Conservation (phyloP, 371 early-diverging fungal genomes). For the Mucor sp. region DNA sequence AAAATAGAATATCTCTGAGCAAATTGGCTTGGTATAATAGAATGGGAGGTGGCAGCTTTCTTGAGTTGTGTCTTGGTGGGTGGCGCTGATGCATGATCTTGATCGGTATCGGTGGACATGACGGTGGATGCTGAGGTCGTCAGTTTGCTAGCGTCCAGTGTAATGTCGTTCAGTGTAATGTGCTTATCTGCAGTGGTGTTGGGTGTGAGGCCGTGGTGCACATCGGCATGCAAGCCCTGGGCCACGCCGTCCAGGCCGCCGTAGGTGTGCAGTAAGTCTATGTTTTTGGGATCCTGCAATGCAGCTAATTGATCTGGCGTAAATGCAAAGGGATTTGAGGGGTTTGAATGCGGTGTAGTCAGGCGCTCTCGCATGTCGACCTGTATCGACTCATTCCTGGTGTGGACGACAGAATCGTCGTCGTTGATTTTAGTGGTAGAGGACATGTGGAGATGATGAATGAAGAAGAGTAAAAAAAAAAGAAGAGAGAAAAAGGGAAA, state of each 20-base stretch:
- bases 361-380: slow-evolving; percentile 26
- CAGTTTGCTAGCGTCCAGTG: slow-evolving; percentile 5
- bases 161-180: slow-evolving; percentile 26
- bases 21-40: slow-evolving; percentile 10
- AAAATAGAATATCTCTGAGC: slow-evolving; percentile 45
- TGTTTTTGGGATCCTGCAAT: slow-evolving; percentile 55
- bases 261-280: slow-evolving; percentile 35
- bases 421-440: slow-evolving; percentile 11
- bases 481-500: background rate
- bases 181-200: slow-evolving; percentile 13
- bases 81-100: background rate
- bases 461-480: background rate
- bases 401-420: background rate
- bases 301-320: slow-evolving; percentile 45
- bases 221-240: slow-evolving; percentile 50
- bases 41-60: background rate
- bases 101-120: background rate
- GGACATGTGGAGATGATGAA: slow-evolving; percentile 15
- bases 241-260: slow-evolving; percentile 51
- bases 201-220: slow-evolving; percentile 36
- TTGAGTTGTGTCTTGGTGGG: background rate
- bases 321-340: slow-evolving; percentile 53
- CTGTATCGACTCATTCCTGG: slow-evolving; percentile 1
- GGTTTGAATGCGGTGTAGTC: slow-evolving; percentile 30
- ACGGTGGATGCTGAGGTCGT: background rate